phyloP scores from a whole-genome alignment of 306 rosid genomes.

The Styphnolobium japonicum region DNA sequence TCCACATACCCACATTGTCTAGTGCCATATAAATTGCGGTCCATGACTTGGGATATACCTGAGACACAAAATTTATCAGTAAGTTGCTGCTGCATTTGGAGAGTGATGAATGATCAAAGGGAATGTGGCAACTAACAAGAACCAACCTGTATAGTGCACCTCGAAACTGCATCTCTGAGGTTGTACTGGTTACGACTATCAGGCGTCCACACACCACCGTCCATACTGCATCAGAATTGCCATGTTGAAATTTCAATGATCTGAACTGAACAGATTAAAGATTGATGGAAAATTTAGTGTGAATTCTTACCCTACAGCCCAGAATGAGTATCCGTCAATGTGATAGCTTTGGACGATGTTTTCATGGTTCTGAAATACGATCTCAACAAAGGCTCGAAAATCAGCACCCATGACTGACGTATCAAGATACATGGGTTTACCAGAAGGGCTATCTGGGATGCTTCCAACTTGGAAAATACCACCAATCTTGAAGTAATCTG shows the following conservation, averaged over 20 bases:
- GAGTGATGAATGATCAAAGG: background rate
- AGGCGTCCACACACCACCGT: constrained; percentile 78
- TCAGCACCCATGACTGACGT: constrained; percentile 91
- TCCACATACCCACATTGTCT: constrained; percentile 96
- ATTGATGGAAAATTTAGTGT: background rate
- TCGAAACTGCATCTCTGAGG: constrained; percentile 75
- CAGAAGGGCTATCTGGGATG: constrained; percentile 63
- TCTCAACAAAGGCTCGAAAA: constrained; percentile 74
- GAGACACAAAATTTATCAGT: background rate
- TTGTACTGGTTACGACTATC: constrained; percentile 69
- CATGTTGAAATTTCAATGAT: background rate
- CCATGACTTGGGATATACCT: constrained; percentile 97
- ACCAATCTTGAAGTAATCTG: constrained; percentile 75
- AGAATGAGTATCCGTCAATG: constrained; percentile 82
- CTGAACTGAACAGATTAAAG: background rate
- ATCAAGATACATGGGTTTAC: constrained; percentile 57
- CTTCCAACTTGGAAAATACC: constrained; percentile 77
- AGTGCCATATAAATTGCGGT: constrained; percentile 84
- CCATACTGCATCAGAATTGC: constrained; percentile 65
- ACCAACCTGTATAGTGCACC: constrained; percentile 84
- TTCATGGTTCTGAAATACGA: constrained; percentile 77
- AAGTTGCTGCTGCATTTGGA: background rate
- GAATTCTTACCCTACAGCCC: constrained; percentile 89
- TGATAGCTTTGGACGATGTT: constrained; percentile 75
- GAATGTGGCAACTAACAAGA: background rate